Percentiles rank a stretch among this genome's conserved stretches.
Evolutionary conservation across 2,329 filamentous ascomycete genomes (phyloP).

Genomic region (Xylariales sp.): DNA sequence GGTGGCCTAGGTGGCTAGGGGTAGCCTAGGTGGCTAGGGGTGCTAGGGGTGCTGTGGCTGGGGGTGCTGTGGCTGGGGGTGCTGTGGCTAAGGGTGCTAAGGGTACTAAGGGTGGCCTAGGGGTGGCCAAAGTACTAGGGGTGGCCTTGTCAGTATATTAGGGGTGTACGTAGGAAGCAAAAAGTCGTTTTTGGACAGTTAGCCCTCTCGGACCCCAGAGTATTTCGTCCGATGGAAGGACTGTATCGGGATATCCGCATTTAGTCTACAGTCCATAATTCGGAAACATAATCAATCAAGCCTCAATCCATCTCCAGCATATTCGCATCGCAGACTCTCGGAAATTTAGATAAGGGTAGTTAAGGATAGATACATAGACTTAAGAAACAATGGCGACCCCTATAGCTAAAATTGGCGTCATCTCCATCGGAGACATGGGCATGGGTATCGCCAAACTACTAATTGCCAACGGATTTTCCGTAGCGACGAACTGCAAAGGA

Average conservation of each 20-base stretch:
- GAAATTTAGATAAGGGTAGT: too few relatives aligned
- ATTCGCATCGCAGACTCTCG: not conserved
- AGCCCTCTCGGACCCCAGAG: too few relatives aligned
- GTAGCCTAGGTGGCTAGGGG: too few relatives aligned
- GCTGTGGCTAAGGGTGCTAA: too few relatives aligned
- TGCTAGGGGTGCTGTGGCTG: too few relatives aligned
- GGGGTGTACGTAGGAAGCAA: too few relatives aligned
- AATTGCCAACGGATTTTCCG: constrained; percentile 59
- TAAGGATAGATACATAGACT: not conserved
- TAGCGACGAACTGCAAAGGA: constrained; percentile 62
- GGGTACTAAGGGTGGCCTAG: too few relatives aligned
- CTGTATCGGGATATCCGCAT: not conserved
- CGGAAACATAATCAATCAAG: constrained; percentile 3
- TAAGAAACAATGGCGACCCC: constrained; percentile 42
- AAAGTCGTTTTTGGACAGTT: too few relatives aligned
- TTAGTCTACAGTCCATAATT: not conserved
- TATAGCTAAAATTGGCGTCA: constrained; percentile 57
- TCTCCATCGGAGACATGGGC: constrained; percentile 68
- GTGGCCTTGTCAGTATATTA: too few relatives aligned
- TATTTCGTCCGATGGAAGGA: not conserved
- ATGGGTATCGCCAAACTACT: constrained; percentile 63
- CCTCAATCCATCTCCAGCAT: not conserved
- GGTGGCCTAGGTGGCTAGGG: too few relatives aligned
- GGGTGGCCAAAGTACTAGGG: too few relatives aligned
- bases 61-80: too few relatives aligned